Conservation (phyloP, 306 rosid genomes). For the Ceratonia siliqua region DNA sequence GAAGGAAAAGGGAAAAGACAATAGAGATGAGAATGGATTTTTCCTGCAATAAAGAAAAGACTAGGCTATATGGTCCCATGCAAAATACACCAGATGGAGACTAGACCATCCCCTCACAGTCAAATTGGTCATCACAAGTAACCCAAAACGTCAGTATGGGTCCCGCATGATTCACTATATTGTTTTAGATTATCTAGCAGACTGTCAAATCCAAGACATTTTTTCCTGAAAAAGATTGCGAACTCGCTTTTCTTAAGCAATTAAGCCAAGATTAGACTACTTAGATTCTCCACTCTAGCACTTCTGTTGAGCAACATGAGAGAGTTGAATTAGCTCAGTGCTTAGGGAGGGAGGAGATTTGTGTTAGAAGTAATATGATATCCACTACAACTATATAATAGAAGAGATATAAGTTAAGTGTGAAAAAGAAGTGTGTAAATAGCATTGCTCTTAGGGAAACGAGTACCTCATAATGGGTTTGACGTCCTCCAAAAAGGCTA, state of each 20-base stretch:
- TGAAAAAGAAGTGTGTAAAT: not conserved
- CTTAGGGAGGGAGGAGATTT: not conserved
- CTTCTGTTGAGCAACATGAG: not conserved
- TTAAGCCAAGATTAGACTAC: not conserved
- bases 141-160: slow-evolving; percentile 28
- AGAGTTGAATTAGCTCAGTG: not conserved
- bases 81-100: not conserved
- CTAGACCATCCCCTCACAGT: slow-evolving; percentile 2
- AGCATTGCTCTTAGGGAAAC: not conserved
- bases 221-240: not conserved
- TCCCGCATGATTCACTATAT: slow-evolving; percentile 19
- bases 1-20: no score
- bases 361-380: not conserved
- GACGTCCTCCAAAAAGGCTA: not conserved
- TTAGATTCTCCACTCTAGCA: not conserved
- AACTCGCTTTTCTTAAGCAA: not conserved
- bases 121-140: slow-evolving; percentile 9
- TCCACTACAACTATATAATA: no score
- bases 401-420: not conserved
- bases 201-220: slow-evolving; percentile 21
- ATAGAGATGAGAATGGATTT: no score
- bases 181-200: not conserved
- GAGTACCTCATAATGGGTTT: not conserved
- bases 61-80: slow-evolving; percentile 22
- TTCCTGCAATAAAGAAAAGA: not conserved